Conservation (phyloP, 2,329 filamentous ascomycete species). For the Pseudogymnoascus sp. region DNA sequence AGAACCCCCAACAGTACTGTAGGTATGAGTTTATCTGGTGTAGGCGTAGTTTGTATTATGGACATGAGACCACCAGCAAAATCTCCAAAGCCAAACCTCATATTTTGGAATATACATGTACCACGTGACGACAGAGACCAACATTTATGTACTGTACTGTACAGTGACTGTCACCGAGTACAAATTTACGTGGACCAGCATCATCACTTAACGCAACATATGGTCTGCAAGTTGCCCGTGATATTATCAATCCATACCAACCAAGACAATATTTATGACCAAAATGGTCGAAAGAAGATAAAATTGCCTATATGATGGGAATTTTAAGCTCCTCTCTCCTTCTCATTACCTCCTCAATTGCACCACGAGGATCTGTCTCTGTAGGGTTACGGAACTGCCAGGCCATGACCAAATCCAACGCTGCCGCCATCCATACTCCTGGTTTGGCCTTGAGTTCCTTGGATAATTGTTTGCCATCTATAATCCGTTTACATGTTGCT, state of each 20-base stretch:
- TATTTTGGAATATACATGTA: background rate
- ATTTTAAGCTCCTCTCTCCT: conserved; percentile 48
- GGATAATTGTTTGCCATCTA: conserved; percentile 70
- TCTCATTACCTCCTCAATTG: conserved; percentile 51
- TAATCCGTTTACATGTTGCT: conserved; percentile 51
- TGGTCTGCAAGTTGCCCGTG: background rate
- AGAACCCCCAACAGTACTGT: background rate
- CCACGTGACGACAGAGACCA: background rate
- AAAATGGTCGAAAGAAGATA: background rate
- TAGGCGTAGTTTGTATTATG: background rate
- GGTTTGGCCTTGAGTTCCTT: conserved; percentile 59
- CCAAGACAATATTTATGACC: background rate
- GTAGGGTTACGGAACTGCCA: conserved; percentile 84
- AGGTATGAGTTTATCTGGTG: background rate
- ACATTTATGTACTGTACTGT: background rate
- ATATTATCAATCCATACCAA: background rate
- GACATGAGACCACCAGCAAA: background rate
- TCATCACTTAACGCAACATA: background rate
- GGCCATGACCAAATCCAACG: conserved; percentile 70
- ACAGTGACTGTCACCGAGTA: background rate
- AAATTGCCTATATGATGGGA: conserved; percentile 4
- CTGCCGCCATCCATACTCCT: conserved; percentile 77
- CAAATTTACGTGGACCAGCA: background rate
- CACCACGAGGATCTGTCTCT: conserved; percentile 49
- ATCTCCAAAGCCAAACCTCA: background rate